phyloP scores from a whole-genome alignment of 2,329 filamentous ascomycete species.

The Xylaria sp. region DNA sequence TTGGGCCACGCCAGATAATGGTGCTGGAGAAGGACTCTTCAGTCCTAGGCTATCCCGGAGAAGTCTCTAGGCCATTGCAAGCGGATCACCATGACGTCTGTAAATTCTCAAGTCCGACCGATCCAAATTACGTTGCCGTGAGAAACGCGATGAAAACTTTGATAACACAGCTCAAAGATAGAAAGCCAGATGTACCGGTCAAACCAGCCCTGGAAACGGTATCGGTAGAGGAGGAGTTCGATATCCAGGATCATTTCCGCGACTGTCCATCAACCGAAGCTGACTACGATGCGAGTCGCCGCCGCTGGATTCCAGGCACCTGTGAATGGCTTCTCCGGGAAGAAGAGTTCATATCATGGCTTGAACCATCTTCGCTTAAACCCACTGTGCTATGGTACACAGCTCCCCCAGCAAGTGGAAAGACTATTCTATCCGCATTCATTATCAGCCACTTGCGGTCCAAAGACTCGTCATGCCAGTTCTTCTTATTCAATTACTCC shows the following conservation, averaged over 20 bases:
- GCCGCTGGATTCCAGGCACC: slow-evolving; percentile 20
- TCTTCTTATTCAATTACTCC: slow-evolving; percentile 31
- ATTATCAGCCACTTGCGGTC: slow-evolving; percentile 28
- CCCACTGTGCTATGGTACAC: slow-evolving; percentile 31
- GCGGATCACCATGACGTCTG: slow-evolving; percentile 50
- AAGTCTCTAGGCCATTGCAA: slow-evolving; percentile 42
- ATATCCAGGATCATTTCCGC: slow-evolving; percentile 19
- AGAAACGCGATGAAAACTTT: slow-evolving; percentile 26
- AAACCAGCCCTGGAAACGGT: no score
- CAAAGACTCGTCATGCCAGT: slow-evolving; percentile 19
- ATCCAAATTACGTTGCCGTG: slow-evolving; percentile 40
- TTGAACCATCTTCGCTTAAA: background rate
- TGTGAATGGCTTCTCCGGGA: slow-evolving; percentile 31
- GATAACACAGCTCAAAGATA: background rate
- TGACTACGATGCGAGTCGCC: slow-evolving; percentile 20
- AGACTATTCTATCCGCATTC: slow-evolving; percentile 34
- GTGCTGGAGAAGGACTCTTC: slow-evolving; percentile 47
- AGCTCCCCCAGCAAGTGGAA: slow-evolving; percentile 33
- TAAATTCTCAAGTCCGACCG: slow-evolving; percentile 43
- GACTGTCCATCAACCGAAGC: slow-evolving; percentile 15
- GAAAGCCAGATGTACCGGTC: background rate
- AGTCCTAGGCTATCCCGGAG: slow-evolving; percentile 46
- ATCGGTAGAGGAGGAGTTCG: no score
- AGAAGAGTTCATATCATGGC: slow-evolving; percentile 22
- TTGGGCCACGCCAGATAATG: slow-evolving; percentile 29